Evolutionary conservation across 768 basidiomycete genomes (phyloP).

Genomic region (Tremella yokohamensis): DNA sequence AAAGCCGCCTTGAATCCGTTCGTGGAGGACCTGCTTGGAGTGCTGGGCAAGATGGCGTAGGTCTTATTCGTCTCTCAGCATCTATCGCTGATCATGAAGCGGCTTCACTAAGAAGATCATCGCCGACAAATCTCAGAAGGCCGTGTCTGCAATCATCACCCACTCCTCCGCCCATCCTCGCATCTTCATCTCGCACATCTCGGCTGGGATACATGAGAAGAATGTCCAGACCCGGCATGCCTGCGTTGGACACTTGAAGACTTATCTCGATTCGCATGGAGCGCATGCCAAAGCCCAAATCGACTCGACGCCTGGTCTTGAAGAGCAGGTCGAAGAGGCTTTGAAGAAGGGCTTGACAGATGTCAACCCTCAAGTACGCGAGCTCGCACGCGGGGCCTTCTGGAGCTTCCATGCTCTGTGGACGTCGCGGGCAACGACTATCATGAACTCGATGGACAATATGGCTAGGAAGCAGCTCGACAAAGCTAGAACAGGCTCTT

Average conservation of each 20-base stretch:
- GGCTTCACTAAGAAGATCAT: slow-evolving; percentile 88
- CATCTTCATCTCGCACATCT: slow-evolving; percentile 65
- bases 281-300: slow-evolving; percentile 62
- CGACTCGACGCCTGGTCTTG: slow-evolving; percentile 60
- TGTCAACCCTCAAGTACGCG: slow-evolving; percentile 72
- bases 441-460: slow-evolving; percentile 67
- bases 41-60: slow-evolving; percentile 73
- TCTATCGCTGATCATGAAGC: slow-evolving; percentile 14
- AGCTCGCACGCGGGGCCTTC: slow-evolving; percentile 66
- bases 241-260: slow-evolving; percentile 66
- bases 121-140: slow-evolving; percentile 76
- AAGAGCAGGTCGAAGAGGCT: slow-evolving; percentile 70
- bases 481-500: slow-evolving; percentile 55
- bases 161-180: slow-evolving; percentile 70
- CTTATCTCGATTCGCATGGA: slow-evolving; percentile 71
- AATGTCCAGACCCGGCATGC: slow-evolving; percentile 68
- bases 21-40: slow-evolving; percentile 70
- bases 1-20: slow-evolving; percentile 70
- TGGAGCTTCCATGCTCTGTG: slow-evolving; percentile 78
- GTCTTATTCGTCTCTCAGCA: slow-evolving; percentile 5
- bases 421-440: slow-evolving; percentile 63
- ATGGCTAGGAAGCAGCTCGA: slow-evolving; percentile 76
- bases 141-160: slow-evolving; percentile 65
- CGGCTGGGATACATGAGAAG: slow-evolving; percentile 72
- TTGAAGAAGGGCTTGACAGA: slow-evolving; percentile 73